Evolutionary conservation across 805 yeast species (phyloP).

Genomic region (Starmerella powellii): DNA sequence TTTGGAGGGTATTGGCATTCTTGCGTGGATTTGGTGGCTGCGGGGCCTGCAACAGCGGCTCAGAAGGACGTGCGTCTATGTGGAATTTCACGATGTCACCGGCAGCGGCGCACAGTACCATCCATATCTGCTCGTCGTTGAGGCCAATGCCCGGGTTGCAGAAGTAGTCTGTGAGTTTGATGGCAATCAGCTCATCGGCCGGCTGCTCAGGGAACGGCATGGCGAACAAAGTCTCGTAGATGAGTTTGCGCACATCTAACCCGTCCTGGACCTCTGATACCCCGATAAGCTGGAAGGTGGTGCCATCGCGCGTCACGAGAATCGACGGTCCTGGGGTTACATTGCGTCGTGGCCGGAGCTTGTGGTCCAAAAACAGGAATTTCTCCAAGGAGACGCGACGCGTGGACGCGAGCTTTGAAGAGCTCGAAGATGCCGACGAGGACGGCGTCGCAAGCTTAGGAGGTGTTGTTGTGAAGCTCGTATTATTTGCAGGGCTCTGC

Average conservation of each 20-base stretch:
- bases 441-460: background rate
- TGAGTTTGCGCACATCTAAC: constrained; percentile 32
- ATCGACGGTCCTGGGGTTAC: constrained; percentile 29
- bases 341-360: constrained; percentile 28
- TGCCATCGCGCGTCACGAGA: constrained; percentile 55
- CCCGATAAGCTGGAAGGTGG: constrained; percentile 41
- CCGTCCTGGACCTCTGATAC: constrained; percentile 25
- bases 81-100: constrained; percentile 24
- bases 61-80: constrained; percentile 18
- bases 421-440: background rate
- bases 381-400: constrained; percentile 21
- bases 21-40: background rate
- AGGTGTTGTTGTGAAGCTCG: background rate
- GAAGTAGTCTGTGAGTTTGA: constrained; percentile 60
- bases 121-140: constrained; percentile 24
- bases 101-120: constrained; percentile 21
- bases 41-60: constrained; percentile 1
- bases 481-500: background rate
- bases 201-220: constrained; percentile 13
- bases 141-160: constrained; percentile 32
- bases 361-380: constrained; percentile 20
- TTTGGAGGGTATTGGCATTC: background rate
- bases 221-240: constrained; percentile 22
- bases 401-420: constrained; percentile 12
- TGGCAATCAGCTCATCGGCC: constrained; percentile 8